Evolutionary conservation across 179 eudicot genomes (phyloP).

Genomic region (Sideroxylon spinosum): DNA sequence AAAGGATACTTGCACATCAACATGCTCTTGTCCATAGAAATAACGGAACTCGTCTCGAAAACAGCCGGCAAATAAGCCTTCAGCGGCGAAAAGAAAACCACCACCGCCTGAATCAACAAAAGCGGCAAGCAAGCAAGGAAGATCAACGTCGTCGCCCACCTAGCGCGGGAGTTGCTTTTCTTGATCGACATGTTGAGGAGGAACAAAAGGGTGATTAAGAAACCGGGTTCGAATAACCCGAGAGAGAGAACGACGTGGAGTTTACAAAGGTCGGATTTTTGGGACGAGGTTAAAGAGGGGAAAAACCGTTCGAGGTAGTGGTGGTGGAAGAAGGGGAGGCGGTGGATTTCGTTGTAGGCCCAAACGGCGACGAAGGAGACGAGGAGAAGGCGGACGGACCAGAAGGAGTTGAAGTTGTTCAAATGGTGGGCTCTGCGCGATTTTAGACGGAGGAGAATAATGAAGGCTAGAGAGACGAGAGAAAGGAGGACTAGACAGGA

Average conservation of each 20-base stretch:
- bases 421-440: constrained; percentile 39
- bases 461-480: constrained; percentile 35
- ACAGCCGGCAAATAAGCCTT: constrained; percentile 15
- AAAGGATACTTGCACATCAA: constrained; percentile 59
- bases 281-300: constrained; percentile 24
- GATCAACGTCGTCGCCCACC: constrained; percentile 34
- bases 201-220: constrained; percentile 50
- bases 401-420: constrained; percentile 44
- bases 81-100: constrained; percentile 30
- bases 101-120: constrained; percentile 29
- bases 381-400: constrained; percentile 59
- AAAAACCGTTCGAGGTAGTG: constrained; percentile 25
- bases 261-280: constrained; percentile 47
- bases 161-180: constrained; percentile 27
- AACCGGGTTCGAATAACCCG: constrained; percentile 67
- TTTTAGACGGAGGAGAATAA: constrained; percentile 47
- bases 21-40: constrained; percentile 23
- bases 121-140: constrained; percentile 37
- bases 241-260: constrained; percentile 50
- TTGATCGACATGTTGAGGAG: constrained; percentile 48
- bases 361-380: constrained; percentile 37
- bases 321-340: constrained; percentile 40
- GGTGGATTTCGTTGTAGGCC: constrained; percentile 47
- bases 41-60: constrained; percentile 28
- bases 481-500: constrained; percentile 42